Percentiles rank a stretch among this genome's conserved stretches.
These are phyloP conservation scores for Heliamphora exappendiculata DNA, from an alignment of 148 eudicot genomes.

Conservation along the genomic window DNA sequence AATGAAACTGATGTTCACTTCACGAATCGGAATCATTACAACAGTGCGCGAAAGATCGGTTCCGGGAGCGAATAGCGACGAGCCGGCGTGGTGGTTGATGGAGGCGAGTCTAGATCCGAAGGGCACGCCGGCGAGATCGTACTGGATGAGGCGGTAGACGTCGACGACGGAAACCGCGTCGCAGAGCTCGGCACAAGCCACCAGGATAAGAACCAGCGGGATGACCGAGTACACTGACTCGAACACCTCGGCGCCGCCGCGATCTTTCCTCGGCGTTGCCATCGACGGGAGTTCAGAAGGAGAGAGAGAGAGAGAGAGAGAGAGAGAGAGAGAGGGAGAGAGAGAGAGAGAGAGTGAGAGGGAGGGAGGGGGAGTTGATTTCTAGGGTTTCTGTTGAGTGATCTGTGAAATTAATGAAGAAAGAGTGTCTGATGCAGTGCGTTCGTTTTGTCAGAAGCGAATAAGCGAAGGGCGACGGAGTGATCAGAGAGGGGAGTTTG, in stretches of 20 bases:
- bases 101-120: conserved; percentile 81
- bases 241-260: conserved; percentile 20
- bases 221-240: conserved; percentile 43
- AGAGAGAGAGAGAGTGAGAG: too few relatives aligned
- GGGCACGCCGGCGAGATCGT: conserved; percentile 85
- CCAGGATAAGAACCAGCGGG: conserved; percentile 43
- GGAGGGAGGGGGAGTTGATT: too few relatives aligned
- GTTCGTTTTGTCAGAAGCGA: too few relatives aligned
- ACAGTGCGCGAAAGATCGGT: conserved; percentile 85
- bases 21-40: conserved; percentile 64
- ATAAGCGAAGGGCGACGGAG: too few relatives aligned
- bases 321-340: not conserved
- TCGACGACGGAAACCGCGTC: conserved; percentile 93
- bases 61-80: conserved; percentile 46
- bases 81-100: conserved; percentile 84
- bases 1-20: conserved; percentile 51
- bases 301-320: not conserved
- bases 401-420: too few relatives aligned
- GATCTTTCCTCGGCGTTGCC: conserved; percentile 34
- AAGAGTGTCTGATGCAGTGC: too few relatives aligned
- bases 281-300: conserved; percentile 11
- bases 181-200: conserved; percentile 77
- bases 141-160: conserved; percentile 93
- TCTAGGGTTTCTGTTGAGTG: too few relatives aligned
- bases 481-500: too few relatives aligned